phyloP scores from a whole-genome alignment of 345 rosid genomes.

The Orychophragmus violaceus region DNA sequence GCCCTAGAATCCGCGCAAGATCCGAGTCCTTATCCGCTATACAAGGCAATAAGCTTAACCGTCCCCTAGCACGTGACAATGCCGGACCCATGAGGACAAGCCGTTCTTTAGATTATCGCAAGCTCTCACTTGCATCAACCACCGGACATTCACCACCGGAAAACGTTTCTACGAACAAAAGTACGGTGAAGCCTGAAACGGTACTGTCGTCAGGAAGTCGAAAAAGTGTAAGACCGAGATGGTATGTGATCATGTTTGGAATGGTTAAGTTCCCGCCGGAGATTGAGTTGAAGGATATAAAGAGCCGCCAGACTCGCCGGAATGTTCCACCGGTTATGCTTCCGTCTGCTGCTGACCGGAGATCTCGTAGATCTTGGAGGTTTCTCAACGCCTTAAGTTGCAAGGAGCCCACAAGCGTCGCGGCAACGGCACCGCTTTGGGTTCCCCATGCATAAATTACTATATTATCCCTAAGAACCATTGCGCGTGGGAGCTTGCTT shows the following conservation, averaged over 20 bases:
- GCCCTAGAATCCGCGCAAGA: constrained; percentile 30
- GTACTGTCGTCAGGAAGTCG: neutral
- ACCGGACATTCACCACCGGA: constrained; percentile 10
- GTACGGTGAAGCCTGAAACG: constrained; percentile 1
- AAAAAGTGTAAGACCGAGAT: constrained; percentile 43
- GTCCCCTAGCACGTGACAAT: constrained; percentile 25
- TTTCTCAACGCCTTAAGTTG: constrained; percentile 64
- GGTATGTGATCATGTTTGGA: constrained; percentile 64
- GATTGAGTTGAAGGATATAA: constrained; percentile 61
- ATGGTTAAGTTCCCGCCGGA: constrained; percentile 50
- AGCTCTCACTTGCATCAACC: constrained; percentile 27
- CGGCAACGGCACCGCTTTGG: constrained; percentile 49
- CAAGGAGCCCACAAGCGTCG: constrained; percentile 47
- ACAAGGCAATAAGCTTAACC: constrained; percentile 19
- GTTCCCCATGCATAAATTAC: constrained; percentile 28
- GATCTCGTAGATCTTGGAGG: constrained; percentile 42
- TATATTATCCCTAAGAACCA: neutral
- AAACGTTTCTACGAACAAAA: neutral
- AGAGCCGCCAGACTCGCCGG: constrained; percentile 58
- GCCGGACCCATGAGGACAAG: constrained; percentile 41
- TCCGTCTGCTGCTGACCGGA: constrained; percentile 24
- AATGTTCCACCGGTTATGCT: constrained; percentile 39
- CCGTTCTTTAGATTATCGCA: constrained; percentile 54
- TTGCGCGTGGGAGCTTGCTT: neutral
- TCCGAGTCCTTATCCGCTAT: constrained; percentile 54